Base-by-base conservation (phyloP, 2,329 filamentous ascomycete species). In the Scopulariopsis brevicaulis region DNA sequence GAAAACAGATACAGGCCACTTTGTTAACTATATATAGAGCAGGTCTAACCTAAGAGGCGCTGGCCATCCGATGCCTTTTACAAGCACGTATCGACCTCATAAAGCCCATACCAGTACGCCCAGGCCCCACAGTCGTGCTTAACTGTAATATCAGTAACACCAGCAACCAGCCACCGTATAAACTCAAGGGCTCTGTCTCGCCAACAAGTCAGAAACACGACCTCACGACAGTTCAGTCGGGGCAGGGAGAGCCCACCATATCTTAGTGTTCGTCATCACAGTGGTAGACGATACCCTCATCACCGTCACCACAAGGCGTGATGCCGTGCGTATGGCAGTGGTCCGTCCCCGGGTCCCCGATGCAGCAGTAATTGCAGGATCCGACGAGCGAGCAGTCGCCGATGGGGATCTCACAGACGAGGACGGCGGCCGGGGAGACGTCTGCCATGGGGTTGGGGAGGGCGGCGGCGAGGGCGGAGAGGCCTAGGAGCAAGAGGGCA, bases 191-290 rank as follows among this genome's bases (percentile, higher is more conserved):
- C n/a, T n/a, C n/a, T n/a, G n/a, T n/a, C n/a, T n/a, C n/a, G n/a
- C n/a, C n/a, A n/a, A n/a, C n/a, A n/a, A n/a, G 28, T 32, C 28
- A 32, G 28, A 8, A 32, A 32, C 28, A 32, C 8, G 28, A 8
- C 28, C 28, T n/a, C n/a, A n/a, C n/a, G n/a, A n/a, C n/a, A n/a
- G n/a, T n/a, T n/a, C n/a, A n/a, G n/a, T n/a, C n/a, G n/a, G n/a
- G n/a, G n/a, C n/a, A n/a, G 28, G 28, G 28, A 32, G 28, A 32
- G 8, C 28, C 28, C 28, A 35, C 53, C 20, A 20, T 22, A 3
- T 18, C 32, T 40, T 28, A 43, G 54, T 55, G 54, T n/a, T 55
- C 54, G 12, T 48, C 37, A 48, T 55, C 54, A n/a, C 54, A 55
- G 24, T 55, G 54, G 24, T 55, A 55, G 54, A 55, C n/a, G 6